Base-by-base conservation (phyloP, 768 basidiomycete species). In the Symmetrospora coprosmae region DNA sequence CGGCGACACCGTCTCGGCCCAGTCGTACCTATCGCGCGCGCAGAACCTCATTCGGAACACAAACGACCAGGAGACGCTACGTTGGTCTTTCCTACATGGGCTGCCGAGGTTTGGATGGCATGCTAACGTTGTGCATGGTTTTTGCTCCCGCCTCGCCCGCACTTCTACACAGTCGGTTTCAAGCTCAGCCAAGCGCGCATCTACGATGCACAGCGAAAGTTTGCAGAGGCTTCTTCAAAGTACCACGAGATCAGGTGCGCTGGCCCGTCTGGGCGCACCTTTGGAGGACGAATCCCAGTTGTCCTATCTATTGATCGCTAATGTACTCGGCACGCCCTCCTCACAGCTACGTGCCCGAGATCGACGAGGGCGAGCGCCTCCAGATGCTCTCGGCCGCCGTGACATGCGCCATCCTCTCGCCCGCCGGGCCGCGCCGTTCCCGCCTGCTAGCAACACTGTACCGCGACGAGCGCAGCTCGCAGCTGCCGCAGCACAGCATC, bases 11-110 rank as follows among this genome's bases (percentile, higher is more conserved):
- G 85, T 91, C 1, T 87, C 90, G 72, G 94, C 94, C n/a, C 92
- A 97, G 71, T 87, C 89, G 1, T 97, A 90, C 74, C 92, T 92
- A 73, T 92, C 91, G 69, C 86, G 94, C 56, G 94, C 94, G 19
- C 87, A 89, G 1, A 80, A 90, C 21, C 79, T 96, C 21, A 82
- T 87, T 23, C 85, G 89, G 71, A 81, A 83, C 16, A 81, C 85
- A 37, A 77, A 76, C 16, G 82, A 96, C 73, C 82, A 81, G 67
- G 86, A 84, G 70, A 85, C 83, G 14, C 77, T 83, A 35, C 78
- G 62, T 63, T 19, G 34, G 56, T 53, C 5, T 21, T 17, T 9
- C 33, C 40, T 9, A 28, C 50, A 8, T 11, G 40, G 17, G 27
- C 9, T 13, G 19, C 16, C 39, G 19, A 25, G 43, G 19, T 41